phyloP scores from a whole-genome alignment of 2,329 filamentous ascomycete genomes.

The Phialophora expanda region DNA sequence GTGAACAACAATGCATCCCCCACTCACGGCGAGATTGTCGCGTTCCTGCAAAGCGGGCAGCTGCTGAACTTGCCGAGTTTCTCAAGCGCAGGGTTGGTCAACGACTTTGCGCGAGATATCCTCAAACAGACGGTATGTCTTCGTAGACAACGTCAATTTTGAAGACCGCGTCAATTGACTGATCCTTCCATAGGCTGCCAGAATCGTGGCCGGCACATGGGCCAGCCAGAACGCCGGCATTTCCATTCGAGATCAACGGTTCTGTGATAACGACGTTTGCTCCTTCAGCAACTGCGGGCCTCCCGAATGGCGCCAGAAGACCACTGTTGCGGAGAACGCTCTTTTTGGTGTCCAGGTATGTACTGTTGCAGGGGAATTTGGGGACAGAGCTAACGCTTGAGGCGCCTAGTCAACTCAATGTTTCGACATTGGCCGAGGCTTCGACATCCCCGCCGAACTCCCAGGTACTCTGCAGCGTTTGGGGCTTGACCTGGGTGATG shows the following conservation, averaged over 20 bases:
- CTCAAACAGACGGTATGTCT: neutral
- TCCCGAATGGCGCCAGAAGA: neutral
- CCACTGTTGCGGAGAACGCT: neutral
- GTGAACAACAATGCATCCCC: neutral
- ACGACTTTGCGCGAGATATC: neutral
- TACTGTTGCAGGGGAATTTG: no score
- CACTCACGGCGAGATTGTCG: neutral
- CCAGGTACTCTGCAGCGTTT: neutral
- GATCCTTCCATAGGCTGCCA: neutral
- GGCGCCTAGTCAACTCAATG: neutral
- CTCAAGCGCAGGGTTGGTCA: neutral
- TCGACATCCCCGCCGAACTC: neutral
- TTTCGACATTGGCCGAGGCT: neutral
- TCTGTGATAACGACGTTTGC: constrained; percentile 1
- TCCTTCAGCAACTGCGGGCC: constrained; percentile 2
- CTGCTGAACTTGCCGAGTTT: constrained; percentile 1
- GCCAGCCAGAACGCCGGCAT: neutral
- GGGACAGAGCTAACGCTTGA: no score
- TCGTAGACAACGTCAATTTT: neutral
- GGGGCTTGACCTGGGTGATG: neutral
- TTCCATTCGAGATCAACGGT: neutral
- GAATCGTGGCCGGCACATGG: neutral
- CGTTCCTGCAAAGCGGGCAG: neutral
- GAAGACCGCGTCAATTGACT: no score
- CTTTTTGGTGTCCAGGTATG: neutral